phyloP scores from a whole-genome alignment of 805 yeast species.

The Cyberlindnera suaveolens region DNA sequence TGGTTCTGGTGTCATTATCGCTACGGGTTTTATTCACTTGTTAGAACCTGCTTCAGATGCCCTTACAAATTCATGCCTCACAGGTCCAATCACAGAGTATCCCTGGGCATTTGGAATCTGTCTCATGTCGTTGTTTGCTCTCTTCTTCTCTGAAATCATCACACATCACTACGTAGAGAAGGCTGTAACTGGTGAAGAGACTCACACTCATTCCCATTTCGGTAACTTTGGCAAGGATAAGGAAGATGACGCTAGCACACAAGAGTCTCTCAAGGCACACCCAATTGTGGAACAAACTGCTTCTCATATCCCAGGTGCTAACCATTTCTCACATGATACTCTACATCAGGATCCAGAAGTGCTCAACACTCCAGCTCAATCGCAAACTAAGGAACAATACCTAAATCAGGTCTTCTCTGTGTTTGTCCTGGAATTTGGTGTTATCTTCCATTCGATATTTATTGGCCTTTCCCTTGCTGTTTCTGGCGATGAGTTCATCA shows the following conservation, averaged over 20 bases:
- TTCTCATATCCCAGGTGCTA: conserved; percentile 22
- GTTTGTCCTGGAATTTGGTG: conserved; percentile 68
- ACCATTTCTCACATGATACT: conserved; percentile 38
- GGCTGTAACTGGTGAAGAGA: conserved; percentile 21
- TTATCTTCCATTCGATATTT: conserved; percentile 77
- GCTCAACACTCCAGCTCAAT: conserved; percentile 30
- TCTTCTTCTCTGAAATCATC: conserved; percentile 44
- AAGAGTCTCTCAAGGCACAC: neutral
- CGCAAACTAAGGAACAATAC: conserved; percentile 38
- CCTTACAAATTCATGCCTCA: conserved; percentile 51
- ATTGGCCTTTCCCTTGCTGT: conserved; percentile 75
- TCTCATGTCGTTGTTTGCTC: conserved; percentile 36
- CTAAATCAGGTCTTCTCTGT: conserved; percentile 50
- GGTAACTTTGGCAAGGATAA: conserved; percentile 30
- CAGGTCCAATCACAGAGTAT: conserved; percentile 48
- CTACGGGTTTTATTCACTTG: conserved; percentile 76
- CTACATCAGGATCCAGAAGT: conserved; percentile 40
- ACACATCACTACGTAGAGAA: conserved; percentile 37
- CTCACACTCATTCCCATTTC: conserved; percentile 49
- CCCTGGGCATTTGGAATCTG: conserved; percentile 55
- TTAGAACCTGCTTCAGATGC: conserved; percentile 63
- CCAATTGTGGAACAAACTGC: neutral
- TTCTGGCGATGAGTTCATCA: conserved; percentile 68
- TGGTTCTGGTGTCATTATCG: conserved; percentile 80
- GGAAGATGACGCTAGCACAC: conserved; percentile 13